Evolutionary conservation across 352 stramenopile genomes (phyloP), one percentile per base, ranked within the genome.

Genomic region (Detonula confervacea): DNA sequence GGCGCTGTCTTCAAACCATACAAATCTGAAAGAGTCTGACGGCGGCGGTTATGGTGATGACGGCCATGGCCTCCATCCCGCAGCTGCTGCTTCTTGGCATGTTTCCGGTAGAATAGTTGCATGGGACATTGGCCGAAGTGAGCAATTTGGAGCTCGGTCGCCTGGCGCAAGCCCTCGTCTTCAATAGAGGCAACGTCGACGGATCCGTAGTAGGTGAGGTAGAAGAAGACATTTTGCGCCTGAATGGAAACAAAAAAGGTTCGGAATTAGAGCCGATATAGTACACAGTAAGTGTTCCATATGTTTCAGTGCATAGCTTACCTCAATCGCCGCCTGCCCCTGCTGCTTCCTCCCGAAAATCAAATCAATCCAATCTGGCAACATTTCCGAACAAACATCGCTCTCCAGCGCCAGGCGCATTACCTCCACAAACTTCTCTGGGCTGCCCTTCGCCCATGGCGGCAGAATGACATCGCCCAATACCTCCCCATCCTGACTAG

Each of bases 81-180:
- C 64, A 37, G 49, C 56, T 77, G n/a, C n/a, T 74, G 62, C 54
- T 87, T 87, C 59, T 75, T 81, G 9, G 60, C 54, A 57, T 87
- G 74, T 18, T 52, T 52, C 49, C 80, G 71, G 49, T 87, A 87
- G 57, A 87, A 87, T 52, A 87, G 29, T 64, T 61, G 46, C 51
- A 96, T 96, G 14, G 97, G 97, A 8, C 95, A 98, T 84, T 99
- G 97, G 1, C 97, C 97, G 88, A 99, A 99, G 83, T 99, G 96
- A 18, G 94, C 95, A 71, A 99, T 99, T 89, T 99, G 97, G 37
- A 97, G 89, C 29, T 98, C 91, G 56, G 96, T 97, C 6, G 96
- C 95, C 11, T 88, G 67, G 24, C 88, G 83, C 37, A 96, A 73
- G n/a, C 70, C 92, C 83, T 94, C 87, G 63, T 97, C 92, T 81